Base-by-base conservation (phyloP, 1,139 yeast genomes). In the Geotrichum aggregatum region DNA sequence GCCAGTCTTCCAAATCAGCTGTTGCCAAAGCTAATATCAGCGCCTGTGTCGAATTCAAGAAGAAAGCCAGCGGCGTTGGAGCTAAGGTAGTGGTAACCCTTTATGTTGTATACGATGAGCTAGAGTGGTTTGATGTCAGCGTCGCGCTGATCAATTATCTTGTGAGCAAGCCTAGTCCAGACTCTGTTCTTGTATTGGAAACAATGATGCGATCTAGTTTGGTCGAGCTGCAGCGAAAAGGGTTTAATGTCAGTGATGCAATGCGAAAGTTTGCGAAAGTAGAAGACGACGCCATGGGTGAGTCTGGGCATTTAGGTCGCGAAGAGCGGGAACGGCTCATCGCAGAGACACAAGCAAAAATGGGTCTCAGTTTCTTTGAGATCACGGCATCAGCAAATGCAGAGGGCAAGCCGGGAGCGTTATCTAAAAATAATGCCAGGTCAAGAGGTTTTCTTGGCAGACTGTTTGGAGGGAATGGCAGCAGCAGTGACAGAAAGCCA, bases 61-160 rank as follows among this genome's bases (percentile, higher is more conserved):
- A 34, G 26, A 38, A 21, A 11, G 10, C 14, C 3, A 34, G 18
- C 7, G 18, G 7, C 8, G 14, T 13, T 34, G n/a, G n/a, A n/a
- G n/a, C n/a, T 30, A 13, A n/a, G n/a, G n/a, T n/a, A n/a, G n/a
- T n/a, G n/a, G 13, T 14, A 8, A 18, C 35, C 2, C 50, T 63
- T 22, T 57, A 56, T 44, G 55, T 63, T 21, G 56, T 54, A 4
- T 45, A 57, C 28, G 48, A 54, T 6, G 49, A 52, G 3, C 49
- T 66, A 36, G 72, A 71, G 39, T 71, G 73, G 71, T 70, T 66
- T 51, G 73, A 71, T 51, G 65, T 72, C 7, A 65, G 71, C 18
- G 65, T 63, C 24, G 66, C 72, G 1, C 57, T 72, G 16, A 63
- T 69, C 6, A 63, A 63, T 36, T 49, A 53, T 5, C 51, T 68